Evolutionary conservation across 2,329 filamentous ascomycete genomes (phyloP).

Genomic region (Exophiala sp.): DNA sequence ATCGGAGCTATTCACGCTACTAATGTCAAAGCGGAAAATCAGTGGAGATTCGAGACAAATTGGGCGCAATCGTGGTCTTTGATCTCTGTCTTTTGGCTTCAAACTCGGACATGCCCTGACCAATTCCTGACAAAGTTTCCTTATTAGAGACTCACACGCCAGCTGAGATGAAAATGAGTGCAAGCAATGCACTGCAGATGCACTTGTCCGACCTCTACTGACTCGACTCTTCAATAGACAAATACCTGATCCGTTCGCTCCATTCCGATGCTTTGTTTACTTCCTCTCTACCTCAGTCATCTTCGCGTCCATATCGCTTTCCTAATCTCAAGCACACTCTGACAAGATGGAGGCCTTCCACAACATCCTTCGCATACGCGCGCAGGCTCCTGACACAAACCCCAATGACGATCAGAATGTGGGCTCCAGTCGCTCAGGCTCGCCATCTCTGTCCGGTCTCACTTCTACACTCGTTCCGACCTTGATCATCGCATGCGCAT

Average conservation of each 20-base stretch:
- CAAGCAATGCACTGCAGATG: too few relatives aligned
- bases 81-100: too few relatives aligned
- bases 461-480: slow-evolving; percentile 49
- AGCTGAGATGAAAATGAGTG: neutral
- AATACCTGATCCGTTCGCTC: neutral
- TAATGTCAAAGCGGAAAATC: neutral
- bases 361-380: slow-evolving; percentile 8
- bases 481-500: slow-evolving; percentile 41
- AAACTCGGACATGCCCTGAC: neutral
- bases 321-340: neutral
- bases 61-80: too few relatives aligned
- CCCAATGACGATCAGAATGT: slow-evolving; percentile 31
- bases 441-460: slow-evolving; percentile 44
- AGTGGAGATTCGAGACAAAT: neutral
- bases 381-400: slow-evolving; percentile 14
- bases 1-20: neutral
- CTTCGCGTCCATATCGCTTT: too few relatives aligned
- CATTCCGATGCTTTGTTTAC: neutral
- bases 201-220: too few relatives aligned
- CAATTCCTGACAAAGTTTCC: neutral
- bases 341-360: slow-evolving; percentile 14
- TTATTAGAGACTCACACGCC: neutral
- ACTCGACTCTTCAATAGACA: too few relatives aligned
- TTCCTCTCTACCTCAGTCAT: neutral
- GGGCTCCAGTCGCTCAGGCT: slow-evolving; percentile 27